A percentile compares a stretch with the other conserved stretches of the same genome.
Conservation (phyloP, 2,329 filamentous ascomycete species). For the Chaetothyriales sp. region DNA sequence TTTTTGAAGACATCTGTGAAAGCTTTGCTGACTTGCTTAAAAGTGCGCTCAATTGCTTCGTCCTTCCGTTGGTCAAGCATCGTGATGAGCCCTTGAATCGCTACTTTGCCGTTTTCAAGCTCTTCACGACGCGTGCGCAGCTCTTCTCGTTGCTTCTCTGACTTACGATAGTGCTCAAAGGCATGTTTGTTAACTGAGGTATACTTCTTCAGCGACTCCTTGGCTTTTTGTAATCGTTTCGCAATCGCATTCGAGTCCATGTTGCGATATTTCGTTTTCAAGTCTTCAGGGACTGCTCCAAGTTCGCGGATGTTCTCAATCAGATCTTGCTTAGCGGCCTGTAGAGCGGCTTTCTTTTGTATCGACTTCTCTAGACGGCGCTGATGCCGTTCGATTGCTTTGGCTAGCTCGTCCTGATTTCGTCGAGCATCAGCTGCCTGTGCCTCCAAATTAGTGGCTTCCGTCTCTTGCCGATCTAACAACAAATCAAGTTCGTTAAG, state of each 20-base stretch:
- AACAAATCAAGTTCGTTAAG: slow-evolving; percentile 61
- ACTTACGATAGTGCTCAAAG: slow-evolving; percentile 97
- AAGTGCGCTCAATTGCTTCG: slow-evolving; percentile 93
- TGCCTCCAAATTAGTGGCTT: slow-evolving; percentile 47
- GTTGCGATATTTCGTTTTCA: slow-evolving; percentile 78
- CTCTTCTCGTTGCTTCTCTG: slow-evolving; percentile 80
- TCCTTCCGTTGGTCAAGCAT: slow-evolving; percentile 92
- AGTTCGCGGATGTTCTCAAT: slow-evolving; percentile 83
- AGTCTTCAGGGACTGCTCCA: slow-evolving; percentile 84
- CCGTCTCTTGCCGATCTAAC: slow-evolving; percentile 46
- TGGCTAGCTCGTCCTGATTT: slow-evolving; percentile 60
- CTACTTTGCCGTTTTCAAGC: slow-evolving; percentile 69
- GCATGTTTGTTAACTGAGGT: slow-evolving; percentile 85
- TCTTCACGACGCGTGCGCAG: slow-evolving; percentile 74
- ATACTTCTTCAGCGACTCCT: slow-evolving; percentile 88
- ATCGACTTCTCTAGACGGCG: slow-evolving; percentile 85
- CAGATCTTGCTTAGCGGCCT: slow-evolving; percentile 63
- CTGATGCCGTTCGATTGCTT: slow-evolving; percentile 69
- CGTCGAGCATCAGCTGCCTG: slow-evolving; percentile 51
- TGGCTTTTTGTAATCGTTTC: slow-evolving; percentile 72
- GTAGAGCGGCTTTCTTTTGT: slow-evolving; percentile 70
- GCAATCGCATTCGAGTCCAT: slow-evolving; percentile 64
- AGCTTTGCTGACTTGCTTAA: slow-evolving; percentile 91
- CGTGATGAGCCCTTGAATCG: slow-evolving; percentile 83
- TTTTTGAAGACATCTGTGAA: slow-evolving; percentile 90